Conservation (phyloP, 345 rosid species). For the Theobroma cacao region DNA sequence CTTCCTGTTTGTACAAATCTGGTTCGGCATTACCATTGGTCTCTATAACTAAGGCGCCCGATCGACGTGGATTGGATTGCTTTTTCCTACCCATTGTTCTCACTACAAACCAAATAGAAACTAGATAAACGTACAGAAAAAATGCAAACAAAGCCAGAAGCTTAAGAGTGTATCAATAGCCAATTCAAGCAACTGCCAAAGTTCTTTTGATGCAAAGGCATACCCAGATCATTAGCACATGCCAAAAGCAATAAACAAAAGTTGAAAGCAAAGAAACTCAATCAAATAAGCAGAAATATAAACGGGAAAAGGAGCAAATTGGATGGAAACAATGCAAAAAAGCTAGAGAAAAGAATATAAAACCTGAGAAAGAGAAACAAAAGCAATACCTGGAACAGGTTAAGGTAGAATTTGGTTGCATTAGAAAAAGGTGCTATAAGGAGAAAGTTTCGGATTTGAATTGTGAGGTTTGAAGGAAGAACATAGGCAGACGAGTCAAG, state of each 20-base stretch:
- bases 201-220: neutral
- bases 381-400: neutral
- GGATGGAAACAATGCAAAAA: neutral
- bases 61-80: constrained; percentile 72
- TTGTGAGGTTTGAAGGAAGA: constrained; percentile 2
- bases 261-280: neutral
- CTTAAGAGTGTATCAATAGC: neutral
- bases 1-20: constrained; percentile 24
- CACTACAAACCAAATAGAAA: constrained; percentile 29
- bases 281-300: neutral
- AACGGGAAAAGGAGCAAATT: neutral
- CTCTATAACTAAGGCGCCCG: constrained; percentile 43
- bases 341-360: neutral
- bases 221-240: neutral
- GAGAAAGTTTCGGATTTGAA: constrained; percentile 1
- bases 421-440: neutral
- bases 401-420: neutral
- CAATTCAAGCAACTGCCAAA: neutral
- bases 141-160: constrained; percentile 1
- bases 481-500: neutral
- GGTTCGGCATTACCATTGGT: constrained; percentile 25
- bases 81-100: constrained; percentile 79
- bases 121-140: constrained; percentile 7
- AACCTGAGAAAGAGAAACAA: neutral
- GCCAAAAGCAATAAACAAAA: neutral